These are phyloP conservation scores for Cruciata laevipes DNA, from an alignment of 257 asterid genomes.

Conservation along the genomic window DNA sequence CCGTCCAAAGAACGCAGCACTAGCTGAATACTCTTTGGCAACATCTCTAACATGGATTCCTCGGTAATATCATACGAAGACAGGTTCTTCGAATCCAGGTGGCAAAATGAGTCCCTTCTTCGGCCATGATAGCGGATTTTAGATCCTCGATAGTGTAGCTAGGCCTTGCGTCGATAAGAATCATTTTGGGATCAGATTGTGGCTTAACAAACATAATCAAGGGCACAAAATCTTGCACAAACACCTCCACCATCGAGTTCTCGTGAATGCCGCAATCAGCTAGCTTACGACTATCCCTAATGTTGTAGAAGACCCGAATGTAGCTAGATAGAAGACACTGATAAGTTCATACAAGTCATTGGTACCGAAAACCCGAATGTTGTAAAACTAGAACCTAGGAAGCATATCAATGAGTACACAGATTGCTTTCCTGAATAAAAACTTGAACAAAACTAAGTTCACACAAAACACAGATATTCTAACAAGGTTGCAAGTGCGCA, in stretches of 20 bases:
- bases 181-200: not conserved
- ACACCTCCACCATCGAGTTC: slow-evolving; percentile 16
- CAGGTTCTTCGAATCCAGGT: not conserved
- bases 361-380: no score
- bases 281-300: no score
- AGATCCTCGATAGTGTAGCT: slow-evolving; percentile 18
- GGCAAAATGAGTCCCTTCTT: slow-evolving; percentile 13
- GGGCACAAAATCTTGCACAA: slow-evolving; percentile 1
- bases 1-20: no score
- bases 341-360: no score
- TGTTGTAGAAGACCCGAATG: no score
- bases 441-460: not conserved
- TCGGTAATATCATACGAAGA: no score
- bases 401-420: no score
- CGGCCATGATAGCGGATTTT: slow-evolving; percentile 12
- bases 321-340: no score
- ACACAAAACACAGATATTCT: not conserved
- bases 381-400: no score
- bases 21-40: no score
- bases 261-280: slow-evolving; percentile 14
- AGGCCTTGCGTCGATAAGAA: slow-evolving; percentile 14
- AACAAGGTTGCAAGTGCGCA: no score
- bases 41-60: no score
- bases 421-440: not conserved
- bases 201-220: slow-evolving; percentile 8